Base-by-base conservation (phyloP, 2,329 filamentous ascomycete genomes). In the Shiraia bambusicola region DNA sequence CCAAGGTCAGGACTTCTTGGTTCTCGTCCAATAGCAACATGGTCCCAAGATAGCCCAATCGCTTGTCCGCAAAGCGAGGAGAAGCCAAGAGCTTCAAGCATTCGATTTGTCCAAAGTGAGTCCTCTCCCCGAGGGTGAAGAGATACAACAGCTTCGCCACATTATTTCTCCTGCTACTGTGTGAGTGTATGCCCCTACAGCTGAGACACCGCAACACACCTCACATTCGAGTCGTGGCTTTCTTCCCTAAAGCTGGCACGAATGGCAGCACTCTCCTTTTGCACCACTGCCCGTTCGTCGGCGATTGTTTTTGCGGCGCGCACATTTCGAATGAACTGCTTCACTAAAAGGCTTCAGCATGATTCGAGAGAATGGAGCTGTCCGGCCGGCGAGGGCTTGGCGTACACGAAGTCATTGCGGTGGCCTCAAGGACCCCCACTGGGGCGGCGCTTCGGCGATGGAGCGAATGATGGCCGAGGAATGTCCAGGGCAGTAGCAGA, bases 281-380 rank as follows among this genome's bases (percentile, higher is more conserved):
- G 93, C 52, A 98, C 94, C 42, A 98, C 93, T 37, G 93, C 92
- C 67, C 93, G 84, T 76, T 98, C 93, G 73, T 98, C 93, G 69
- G 94, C 94, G 67, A 98, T 96, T 26, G 93, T 98, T 77, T 98
- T 98, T 47, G 93, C 90, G 49, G 93, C 92, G 69, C 93, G 89
- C 68, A 98, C 93, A 74, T 96, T 97, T 69, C 93, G 91, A 73
- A 98, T 98, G 75, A 98, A 98, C 76, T 97, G 93, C 77, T 98
- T 98, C 70, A 98, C 93, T 97, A 66, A 35, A 49, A 41, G 46
- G 49, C 28, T 54, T 67, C 54, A 68, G 62, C 53, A 63, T 44
- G 51, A 50, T 45, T 48, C 19, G 4, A 4, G 19, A 22, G 49
- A 39, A 35, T 39, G 43, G 32, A 45, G 54, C 50, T 49, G 52